These are phyloP conservation scores for Cyathus striatus DNA, from an alignment of 768 basidiomycete species.

Conservation along the genomic window DNA sequence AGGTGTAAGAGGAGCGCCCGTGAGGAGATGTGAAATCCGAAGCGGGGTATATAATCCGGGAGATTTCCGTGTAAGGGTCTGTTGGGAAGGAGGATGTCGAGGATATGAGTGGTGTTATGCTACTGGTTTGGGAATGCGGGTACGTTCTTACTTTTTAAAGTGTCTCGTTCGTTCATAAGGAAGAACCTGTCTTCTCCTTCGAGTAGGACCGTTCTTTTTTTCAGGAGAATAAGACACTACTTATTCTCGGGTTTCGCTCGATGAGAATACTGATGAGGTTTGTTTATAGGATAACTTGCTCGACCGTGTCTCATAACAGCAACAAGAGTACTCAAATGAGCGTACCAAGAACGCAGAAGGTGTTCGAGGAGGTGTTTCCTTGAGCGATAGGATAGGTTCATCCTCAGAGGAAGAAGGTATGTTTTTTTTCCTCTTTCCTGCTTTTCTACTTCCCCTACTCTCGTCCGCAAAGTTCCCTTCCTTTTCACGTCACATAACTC, in stretches of 20 bases:
- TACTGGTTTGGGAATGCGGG: no score
- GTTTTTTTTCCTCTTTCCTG: constrained; percentile 2
- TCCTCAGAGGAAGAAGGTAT: constrained; percentile 91
- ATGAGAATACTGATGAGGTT: neutral
- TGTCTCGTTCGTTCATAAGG: no score
- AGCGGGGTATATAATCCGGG: no score
- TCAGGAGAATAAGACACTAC: no score
- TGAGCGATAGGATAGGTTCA: constrained; percentile 87
- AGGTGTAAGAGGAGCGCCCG: no score
- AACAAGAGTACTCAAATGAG: constrained; percentile 52
- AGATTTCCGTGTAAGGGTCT: no score
- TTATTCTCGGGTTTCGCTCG: constrained; percentile 11
- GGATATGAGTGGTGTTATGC: constrained; percentile 18
- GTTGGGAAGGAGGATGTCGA: constrained; percentile 2
- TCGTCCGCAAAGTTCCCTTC: no score
- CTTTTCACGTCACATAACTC: no score
- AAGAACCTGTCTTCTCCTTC: no score
- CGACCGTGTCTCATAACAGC: constrained; percentile 64
- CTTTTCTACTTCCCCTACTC: neutral
- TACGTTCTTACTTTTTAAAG: no score
- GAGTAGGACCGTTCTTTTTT: constrained; percentile 22
- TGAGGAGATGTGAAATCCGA: no score
- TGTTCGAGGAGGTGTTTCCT: constrained; percentile 88
- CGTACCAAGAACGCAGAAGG: constrained; percentile 52
- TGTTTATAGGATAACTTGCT: constrained; percentile 18